Conservation (phyloP, 257 asterid genomes). For the Linaria vulgaris region DNA sequence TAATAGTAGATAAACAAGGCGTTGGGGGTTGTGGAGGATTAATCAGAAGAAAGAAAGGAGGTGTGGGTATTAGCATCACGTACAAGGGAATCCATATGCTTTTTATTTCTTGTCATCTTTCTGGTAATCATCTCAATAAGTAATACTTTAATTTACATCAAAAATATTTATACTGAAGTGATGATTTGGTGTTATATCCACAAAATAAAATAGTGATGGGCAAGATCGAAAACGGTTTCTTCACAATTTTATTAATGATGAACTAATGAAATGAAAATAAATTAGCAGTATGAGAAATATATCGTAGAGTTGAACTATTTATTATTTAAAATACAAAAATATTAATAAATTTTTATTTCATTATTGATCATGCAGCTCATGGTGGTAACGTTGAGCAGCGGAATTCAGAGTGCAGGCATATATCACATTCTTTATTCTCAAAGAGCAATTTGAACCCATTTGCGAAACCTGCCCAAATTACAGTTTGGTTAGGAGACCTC, state of each 20-base stretch:
- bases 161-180: no score
- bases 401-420: slow-evolving; percentile 50
- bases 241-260: no score
- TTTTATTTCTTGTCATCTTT: slow-evolving; percentile 71
- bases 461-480: slow-evolving; percentile 46
- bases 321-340: no score
- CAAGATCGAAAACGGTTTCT: no score
- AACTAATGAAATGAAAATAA: no score
- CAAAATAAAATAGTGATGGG: no score
- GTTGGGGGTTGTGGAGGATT: slow-evolving; percentile 67
- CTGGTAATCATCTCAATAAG: slow-evolving; percentile 37
- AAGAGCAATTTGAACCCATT: slow-evolving; percentile 41
- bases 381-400: slow-evolving; percentile 61
- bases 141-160: no score
- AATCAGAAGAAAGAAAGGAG: slow-evolving; percentile 73
- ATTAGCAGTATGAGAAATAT: no score
- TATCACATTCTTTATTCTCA: slow-evolving; percentile 56
- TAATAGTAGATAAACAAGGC: slow-evolving; percentile 54
- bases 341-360: neutral
- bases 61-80: slow-evolving; percentile 50
- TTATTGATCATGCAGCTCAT: slow-evolving; percentile 50
- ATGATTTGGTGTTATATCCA: no score
- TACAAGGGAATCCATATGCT: slow-evolving; percentile 50
- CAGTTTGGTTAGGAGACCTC: slow-evolving; percentile 76
- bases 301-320: no score